phyloP scores from a whole-genome alignment of 139 green algal species.

The Haematococcus lacustris region DNA sequence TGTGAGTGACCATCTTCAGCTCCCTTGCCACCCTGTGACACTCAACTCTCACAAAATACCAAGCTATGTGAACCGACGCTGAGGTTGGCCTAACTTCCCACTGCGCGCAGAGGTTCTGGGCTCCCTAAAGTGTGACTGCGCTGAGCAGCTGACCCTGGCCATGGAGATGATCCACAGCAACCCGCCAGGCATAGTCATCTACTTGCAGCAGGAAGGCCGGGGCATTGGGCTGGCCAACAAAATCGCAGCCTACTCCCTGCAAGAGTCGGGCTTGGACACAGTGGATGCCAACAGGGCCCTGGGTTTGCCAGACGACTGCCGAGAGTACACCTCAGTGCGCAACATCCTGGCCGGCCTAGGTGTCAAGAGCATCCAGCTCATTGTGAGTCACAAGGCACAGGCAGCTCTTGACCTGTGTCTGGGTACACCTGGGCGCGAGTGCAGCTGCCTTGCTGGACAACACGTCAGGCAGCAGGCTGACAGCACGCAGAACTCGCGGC shows the following conservation, averaged over 20 bases:
- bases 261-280: slow-evolving; percentile 87
- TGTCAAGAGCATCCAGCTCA: slow-evolving; percentile 71
- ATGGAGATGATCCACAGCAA: slow-evolving; percentile 66
- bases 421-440: too few relatives aligned
- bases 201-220: slow-evolving; percentile 90
- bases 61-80: too few relatives aligned
- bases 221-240: slow-evolving; percentile 95
- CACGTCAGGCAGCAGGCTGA: too few relatives aligned
- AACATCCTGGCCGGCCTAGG: slow-evolving; percentile 83
- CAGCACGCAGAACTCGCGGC: too few relatives aligned
- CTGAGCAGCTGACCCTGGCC: slow-evolving; percentile 81
- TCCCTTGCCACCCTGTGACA: too few relatives aligned
- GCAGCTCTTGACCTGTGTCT: too few relatives aligned
- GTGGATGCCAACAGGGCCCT: slow-evolving; percentile 91
- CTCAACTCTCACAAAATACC: too few relatives aligned
- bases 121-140: slow-evolving; percentile 92
- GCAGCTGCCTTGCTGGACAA: too few relatives aligned
- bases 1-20: too few relatives aligned
- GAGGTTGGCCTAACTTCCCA: too few relatives aligned
- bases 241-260: slow-evolving; percentile 89
- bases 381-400: too few relatives aligned
- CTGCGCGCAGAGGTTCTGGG: slow-evolving; percentile 76
- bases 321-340: slow-evolving; percentile 83
- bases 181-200: slow-evolving; percentile 78
- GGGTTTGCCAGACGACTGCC: slow-evolving; percentile 85